phyloP scores from a whole-genome alignment of 345 rosid genomes.

The Orychophragmus violaceus region DNA sequence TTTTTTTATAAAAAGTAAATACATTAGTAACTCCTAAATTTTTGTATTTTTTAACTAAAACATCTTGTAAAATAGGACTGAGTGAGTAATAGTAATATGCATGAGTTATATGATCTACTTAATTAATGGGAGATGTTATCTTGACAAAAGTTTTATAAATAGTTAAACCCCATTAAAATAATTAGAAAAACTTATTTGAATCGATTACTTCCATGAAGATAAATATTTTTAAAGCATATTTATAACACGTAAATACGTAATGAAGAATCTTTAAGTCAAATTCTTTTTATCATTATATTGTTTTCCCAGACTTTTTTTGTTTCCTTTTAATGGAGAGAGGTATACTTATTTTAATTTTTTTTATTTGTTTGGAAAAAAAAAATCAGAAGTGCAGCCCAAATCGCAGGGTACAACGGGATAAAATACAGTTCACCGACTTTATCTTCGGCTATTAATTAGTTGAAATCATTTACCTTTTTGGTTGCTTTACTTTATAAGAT shows the following conservation, averaged over 20 bases:
- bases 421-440: constrained; percentile 34
- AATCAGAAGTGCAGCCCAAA: constrained; percentile 7
- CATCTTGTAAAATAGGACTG: too few relatives aligned
- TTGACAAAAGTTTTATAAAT: not conserved
- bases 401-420: constrained; percentile 16
- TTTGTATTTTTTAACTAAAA: too few relatives aligned
- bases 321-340: not conserved
- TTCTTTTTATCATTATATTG: not conserved
- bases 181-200: not conserved
- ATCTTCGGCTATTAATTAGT: constrained; percentile 9
- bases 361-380: not conserved
- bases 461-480: not conserved
- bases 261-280: too few relatives aligned
- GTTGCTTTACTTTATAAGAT: not conserved
- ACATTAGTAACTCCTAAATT: too few relatives aligned
- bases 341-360: not conserved
- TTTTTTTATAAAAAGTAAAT: too few relatives aligned
- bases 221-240: too few relatives aligned
- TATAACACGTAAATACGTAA: too few relatives aligned
- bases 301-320: not conserved
- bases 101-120: not conserved
- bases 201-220: not conserved
- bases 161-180: not conserved
- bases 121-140: not conserved
- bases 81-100: too few relatives aligned